Base-by-base conservation (phyloP, 1,139 yeast species). In the Trichomonascaceae sp. region DNA sequence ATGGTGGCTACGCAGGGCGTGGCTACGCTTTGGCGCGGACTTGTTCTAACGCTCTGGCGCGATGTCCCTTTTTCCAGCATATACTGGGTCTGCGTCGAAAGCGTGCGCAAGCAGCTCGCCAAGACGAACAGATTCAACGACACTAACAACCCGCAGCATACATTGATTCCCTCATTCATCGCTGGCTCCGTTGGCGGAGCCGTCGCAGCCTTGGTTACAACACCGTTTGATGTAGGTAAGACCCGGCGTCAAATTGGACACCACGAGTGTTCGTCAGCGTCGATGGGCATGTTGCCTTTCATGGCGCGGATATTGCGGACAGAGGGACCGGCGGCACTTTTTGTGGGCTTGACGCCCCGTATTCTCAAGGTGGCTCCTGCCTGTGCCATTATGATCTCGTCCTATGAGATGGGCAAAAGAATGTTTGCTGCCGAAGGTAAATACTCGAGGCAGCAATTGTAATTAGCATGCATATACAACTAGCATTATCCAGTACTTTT, bases 331-430 rank as follows among this genome's bases (percentile, higher is more conserved):
- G 51, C 66, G 4, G 92, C 96, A 0, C 60, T 89, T 14, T 87
- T 77, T 52, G 80, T 82, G 27, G 98, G 98, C 0, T 61, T 85
- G 28, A 65, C 73, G 2, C 97, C 97, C 0, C 67, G 99, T 43
- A 71, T 89, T 6, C 61, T 87, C 54, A 89, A 89, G 51, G 80
- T 89, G 28, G 95, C 96, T 1, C 98, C 98, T 3, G 79, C 96
- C 9, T 89, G 98, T 67, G 98, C 98, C 2, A 89, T 89, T 26
- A 92, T 89, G 99, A 87, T 89, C 34, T 82, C 97, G 2, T 79
- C 93, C 29, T 89, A 89, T 55, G 98, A 89, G 54, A 64, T 87
- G 34, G 82, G 93, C 22, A 92, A 92, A 56, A 71, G 70, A 47
- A 60, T 78, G 71, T 54, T 54, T 36, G 42, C n/a, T n/a, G n/a